Evolutionary conservation across 805 yeast genomes (phyloP).

Genomic region (Spathaspora hagerdaliae): DNA sequence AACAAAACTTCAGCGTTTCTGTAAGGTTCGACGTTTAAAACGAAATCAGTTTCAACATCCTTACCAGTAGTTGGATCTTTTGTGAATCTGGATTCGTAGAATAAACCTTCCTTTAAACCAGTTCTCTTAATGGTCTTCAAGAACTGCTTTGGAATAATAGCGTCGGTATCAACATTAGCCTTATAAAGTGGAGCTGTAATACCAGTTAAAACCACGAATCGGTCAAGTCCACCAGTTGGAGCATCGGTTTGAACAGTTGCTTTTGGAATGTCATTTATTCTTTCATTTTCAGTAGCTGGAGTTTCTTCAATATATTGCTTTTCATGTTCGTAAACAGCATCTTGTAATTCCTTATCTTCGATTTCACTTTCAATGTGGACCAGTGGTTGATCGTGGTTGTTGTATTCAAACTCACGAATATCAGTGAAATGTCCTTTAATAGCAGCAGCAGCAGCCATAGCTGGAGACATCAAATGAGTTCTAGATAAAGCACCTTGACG

Average conservation of each 20-base stretch:
- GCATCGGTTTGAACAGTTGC: constrained; percentile 25
- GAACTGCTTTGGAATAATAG: constrained; percentile 97
- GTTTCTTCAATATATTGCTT: constrained; percentile 56
- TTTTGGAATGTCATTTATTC: constrained; percentile 61
- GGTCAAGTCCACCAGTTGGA: constrained; percentile 55
- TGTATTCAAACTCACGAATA: constrained; percentile 74
- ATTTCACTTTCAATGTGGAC: constrained; percentile 43
- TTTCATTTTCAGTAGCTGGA: constrained; percentile 52
- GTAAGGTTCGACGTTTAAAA: constrained; percentile 82
- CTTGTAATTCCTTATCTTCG: constrained; percentile 56
- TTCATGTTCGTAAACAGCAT: constrained; percentile 70
- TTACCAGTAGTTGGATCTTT: constrained; percentile 64
- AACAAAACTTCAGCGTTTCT: constrained; percentile 75
- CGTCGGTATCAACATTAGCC: constrained; percentile 97
- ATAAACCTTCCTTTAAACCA: constrained; percentile 82
- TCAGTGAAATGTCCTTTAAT: constrained; percentile 87
- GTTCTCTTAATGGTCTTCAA: constrained; percentile 97
- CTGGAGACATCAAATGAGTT: constrained; percentile 97
- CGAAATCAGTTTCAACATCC: constrained; percentile 82
- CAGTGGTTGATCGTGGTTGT: constrained; percentile 56
- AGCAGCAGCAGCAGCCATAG: constrained; percentile 99
- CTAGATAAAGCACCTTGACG: constrained; percentile 97
- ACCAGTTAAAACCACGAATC: constrained; percentile 73
- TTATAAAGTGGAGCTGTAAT: constrained; percentile 91
- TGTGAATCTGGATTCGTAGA: constrained; percentile 80